Conservation (phyloP, 768 basidiomycete genomes). For the Leccinum subgranulosum region DNA sequence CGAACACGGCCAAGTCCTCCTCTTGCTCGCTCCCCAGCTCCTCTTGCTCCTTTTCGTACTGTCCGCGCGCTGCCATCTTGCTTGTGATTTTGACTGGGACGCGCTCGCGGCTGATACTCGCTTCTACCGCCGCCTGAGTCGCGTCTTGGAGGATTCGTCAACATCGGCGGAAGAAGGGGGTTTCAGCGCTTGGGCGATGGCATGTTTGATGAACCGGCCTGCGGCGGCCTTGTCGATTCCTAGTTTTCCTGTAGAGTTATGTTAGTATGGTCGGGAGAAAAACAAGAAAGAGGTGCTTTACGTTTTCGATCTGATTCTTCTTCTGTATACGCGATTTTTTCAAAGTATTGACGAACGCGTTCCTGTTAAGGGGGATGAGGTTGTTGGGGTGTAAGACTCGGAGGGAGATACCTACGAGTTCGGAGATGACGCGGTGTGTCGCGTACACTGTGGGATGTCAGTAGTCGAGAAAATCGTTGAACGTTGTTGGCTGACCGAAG, state of each 20-base stretch:
- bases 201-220: conserved; percentile 78
- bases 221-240: conserved; percentile 79
- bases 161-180: conserved; percentile 36
- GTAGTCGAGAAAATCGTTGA: not conserved
- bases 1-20: conserved; percentile 38
- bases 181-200: conserved; percentile 61
- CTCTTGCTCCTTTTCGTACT: conserved; percentile 56
- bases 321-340: conserved; percentile 76
- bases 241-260: conserved; percentile 30
- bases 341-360: conserved; percentile 75
- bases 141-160: conserved; percentile 25
- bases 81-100: conserved; percentile 58
- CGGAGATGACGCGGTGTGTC: conserved; percentile 71
- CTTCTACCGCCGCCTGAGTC: not conserved
- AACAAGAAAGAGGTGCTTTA: not conserved
- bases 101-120: conserved; percentile 21
- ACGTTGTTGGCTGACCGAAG: conserved; percentile 54
- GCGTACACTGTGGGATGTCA: conserved; percentile 39
- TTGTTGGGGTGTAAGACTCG: too few species aligned
- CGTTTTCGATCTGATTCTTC: conserved; percentile 50
- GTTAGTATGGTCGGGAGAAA: too few species aligned
- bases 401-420: conserved; percentile 33
- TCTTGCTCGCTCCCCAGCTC: conserved; percentile 46
- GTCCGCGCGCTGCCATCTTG: conserved; percentile 70
- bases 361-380: conserved; percentile 41